Evolutionary conservation across 768 basidiomycete genomes (phyloP).

Genomic region (Russula emetica): DNA sequence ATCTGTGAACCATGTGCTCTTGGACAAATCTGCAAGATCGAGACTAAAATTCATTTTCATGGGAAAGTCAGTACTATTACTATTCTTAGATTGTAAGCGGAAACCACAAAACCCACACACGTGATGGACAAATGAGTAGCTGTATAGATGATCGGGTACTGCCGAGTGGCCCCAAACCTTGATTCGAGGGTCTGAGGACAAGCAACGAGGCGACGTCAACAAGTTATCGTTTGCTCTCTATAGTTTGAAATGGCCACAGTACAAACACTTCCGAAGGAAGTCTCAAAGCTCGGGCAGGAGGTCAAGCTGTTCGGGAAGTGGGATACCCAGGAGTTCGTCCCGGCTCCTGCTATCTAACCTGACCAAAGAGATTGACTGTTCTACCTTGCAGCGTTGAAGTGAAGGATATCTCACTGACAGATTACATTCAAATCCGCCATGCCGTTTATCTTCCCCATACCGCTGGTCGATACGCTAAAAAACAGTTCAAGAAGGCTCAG

Average conservation of each 20-base stretch:
- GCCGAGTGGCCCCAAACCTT: slow-evolving; percentile 23
- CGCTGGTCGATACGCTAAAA: slow-evolving; percentile 98
- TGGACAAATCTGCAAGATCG: too few relatives aligned
- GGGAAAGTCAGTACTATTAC: too few relatives aligned
- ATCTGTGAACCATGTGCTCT: too few relatives aligned
- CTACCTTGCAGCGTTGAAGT: slow-evolving; percentile 74
- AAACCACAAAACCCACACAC: too few relatives aligned
- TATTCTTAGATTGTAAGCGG: not conserved
- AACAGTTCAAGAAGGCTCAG: slow-evolving; percentile 99
- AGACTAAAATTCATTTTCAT: too few relatives aligned
- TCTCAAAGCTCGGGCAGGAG: slow-evolving; percentile 76
- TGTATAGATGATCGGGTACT: slow-evolving; percentile 13
- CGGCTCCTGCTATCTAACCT: not conserved
- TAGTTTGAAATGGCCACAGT: slow-evolving; percentile 52
- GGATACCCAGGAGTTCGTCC: slow-evolving; percentile 92
- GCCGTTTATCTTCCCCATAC: slow-evolving; percentile 98
- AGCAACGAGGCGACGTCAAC: not conserved
- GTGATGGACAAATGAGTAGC: slow-evolving; percentile 1
- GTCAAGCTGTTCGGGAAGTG: slow-evolving; percentile 99
- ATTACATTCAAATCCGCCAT: slow-evolving; percentile 99
- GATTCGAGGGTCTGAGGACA: not conserved
- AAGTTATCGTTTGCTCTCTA: not conserved
- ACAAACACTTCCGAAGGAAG: slow-evolving; percentile 75
- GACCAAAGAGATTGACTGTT: not conserved
- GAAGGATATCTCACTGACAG: slow-evolving; percentile 97